Base-by-base conservation (phyloP, 2,329 filamentous ascomycete species). In the Hypoxylon sp. region DNA sequence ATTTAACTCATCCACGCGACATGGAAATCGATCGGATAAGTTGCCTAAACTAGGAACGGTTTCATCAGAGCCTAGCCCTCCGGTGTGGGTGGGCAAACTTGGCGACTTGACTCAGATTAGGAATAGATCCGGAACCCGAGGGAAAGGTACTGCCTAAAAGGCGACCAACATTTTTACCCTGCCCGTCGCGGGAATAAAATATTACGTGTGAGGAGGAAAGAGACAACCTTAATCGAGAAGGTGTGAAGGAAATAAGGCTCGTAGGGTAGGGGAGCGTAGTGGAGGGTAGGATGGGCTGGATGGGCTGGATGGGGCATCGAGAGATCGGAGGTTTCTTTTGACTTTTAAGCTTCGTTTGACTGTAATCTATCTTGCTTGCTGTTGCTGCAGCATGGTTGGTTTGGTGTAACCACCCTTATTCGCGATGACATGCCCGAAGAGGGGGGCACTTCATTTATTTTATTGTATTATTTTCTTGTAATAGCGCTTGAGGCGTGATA, bases 311-410 rank as follows among this genome's bases (percentile, higher is more conserved):
- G 17, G 55, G 60, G 46, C 50, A 51, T 59, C 27, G 51, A 54
- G 27, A 67, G 69, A 71, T 71, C 69, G 66, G 69, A 67, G 63
- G 66, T 69, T 69, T 69, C 63, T 71, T 71, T 71, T 69, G 63
- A 59, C 66, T 71, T 70, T 70, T 70, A 69, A 71, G 69, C 69
- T 71, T 71, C 68, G 42, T 67, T 67, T 46, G 66, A 69, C 66
- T 67, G 66, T 56, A 71, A 71, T 71, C 64, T 71, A 71, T 71
- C 69, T 71, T 69, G 69, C 69, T 68, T 71, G 66, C 61, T 65
- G 63, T 64, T 39, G 66, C 69, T 69, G 69, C 68, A 69, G 66
- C 52, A 24, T 50, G 66, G 63, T 65, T 66, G 48, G 56, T 65
- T 57, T 65, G n/a, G 66, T 71, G 69, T 59, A 67, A 71, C 68